phyloP scores from a whole-genome alignment of 169 alveolate genomes.

The Plasmodium coatneyi region DNA sequence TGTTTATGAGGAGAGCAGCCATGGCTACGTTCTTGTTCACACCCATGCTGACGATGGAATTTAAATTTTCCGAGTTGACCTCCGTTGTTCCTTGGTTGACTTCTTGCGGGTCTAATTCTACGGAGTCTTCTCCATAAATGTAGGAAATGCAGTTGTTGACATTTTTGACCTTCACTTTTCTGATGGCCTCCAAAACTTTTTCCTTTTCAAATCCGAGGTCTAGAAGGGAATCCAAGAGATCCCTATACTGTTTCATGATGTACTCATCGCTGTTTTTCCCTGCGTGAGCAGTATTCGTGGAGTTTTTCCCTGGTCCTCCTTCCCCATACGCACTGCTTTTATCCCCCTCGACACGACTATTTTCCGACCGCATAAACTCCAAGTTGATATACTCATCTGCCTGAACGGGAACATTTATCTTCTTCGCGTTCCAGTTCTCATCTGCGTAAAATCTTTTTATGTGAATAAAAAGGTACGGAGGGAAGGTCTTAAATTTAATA shows the following conservation, averaged over 20 bases:
- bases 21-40: conserved; percentile 58
- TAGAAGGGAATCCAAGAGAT: conserved; percentile 24
- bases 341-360: neutral
- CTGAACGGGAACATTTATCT: conserved; percentile 78
- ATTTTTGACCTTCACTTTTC: conserved; percentile 59
- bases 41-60: conserved; percentile 48
- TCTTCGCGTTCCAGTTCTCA: conserved; percentile 79
- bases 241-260: conserved; percentile 7
- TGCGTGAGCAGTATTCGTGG: neutral
- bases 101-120: conserved; percentile 16
- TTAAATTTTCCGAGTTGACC: conserved; percentile 20
- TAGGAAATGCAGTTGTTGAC: conserved; percentile 60
- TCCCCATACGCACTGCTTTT: neutral
- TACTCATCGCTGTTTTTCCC: neutral
- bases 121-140: conserved; percentile 64
- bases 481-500: conserved; percentile 77
- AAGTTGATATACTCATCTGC: conserved; percentile 49
- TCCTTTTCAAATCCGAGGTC: conserved; percentile 65
- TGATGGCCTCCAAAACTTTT: conserved; percentile 37
- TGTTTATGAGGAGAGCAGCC: conserved; percentile 56
- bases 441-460: conserved; percentile 83
- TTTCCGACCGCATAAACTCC: conserved; percentile 45
- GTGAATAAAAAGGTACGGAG: conserved; percentile 80
- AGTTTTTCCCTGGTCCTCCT: neutral
- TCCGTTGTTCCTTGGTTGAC: neutral